Evolutionary conservation across 768 basidiomycete genomes (phyloP).

Genomic region (Naganishia randhawae): DNA sequence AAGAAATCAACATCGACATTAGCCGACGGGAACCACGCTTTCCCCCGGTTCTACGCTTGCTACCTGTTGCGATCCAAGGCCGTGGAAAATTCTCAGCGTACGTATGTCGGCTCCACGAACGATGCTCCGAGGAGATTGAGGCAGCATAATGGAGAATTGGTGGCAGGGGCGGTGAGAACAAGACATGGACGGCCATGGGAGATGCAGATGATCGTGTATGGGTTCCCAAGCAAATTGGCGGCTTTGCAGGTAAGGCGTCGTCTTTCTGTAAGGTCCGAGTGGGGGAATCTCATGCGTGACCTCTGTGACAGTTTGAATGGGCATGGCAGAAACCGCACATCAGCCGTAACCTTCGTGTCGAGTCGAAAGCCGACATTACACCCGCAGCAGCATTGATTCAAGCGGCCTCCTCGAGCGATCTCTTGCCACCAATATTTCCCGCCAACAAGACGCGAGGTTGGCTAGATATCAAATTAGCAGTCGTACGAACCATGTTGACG

Average conservation of each 20-base stretch:
- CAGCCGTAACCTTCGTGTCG: slow-evolving; percentile 59
- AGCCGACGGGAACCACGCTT: slow-evolving; percentile 46
- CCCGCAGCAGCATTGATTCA: slow-evolving; percentile 13
- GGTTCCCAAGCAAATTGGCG: slow-evolving; percentile 70
- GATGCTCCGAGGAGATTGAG: slow-evolving; percentile 54
- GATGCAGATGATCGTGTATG: slow-evolving; percentile 81
- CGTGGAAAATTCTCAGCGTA: slow-evolving; percentile 5
- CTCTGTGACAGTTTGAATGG: slow-evolving; percentile 68
- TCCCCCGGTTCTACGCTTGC: slow-evolving; percentile 69
- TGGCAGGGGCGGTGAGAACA: slow-evolving; percentile 61
- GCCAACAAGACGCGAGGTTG: slow-evolving; percentile 41
- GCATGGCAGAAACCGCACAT: slow-evolving; percentile 73
- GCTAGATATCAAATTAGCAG: slow-evolving; percentile 47
- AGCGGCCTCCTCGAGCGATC: slow-evolving; percentile 28
- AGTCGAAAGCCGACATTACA: slow-evolving; percentile 2
- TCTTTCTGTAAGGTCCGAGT: neutral
- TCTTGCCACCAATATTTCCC: slow-evolving; percentile 37
- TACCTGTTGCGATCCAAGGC: slow-evolving; percentile 66
- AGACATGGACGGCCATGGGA: slow-evolving; percentile 37
- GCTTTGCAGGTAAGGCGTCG: slow-evolving; percentile 54
- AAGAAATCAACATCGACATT: slow-evolving; percentile 36
- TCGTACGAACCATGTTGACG: slow-evolving; percentile 63
- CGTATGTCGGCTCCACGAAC: slow-evolving; percentile 52
- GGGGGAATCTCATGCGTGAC: neutral
- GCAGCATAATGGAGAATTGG: slow-evolving; percentile 76